Evolutionary conservation across 179 eudicot species (phyloP), one percentile per base, ranked within the genome.

Genomic region (Vitellaria paradoxa): DNA sequence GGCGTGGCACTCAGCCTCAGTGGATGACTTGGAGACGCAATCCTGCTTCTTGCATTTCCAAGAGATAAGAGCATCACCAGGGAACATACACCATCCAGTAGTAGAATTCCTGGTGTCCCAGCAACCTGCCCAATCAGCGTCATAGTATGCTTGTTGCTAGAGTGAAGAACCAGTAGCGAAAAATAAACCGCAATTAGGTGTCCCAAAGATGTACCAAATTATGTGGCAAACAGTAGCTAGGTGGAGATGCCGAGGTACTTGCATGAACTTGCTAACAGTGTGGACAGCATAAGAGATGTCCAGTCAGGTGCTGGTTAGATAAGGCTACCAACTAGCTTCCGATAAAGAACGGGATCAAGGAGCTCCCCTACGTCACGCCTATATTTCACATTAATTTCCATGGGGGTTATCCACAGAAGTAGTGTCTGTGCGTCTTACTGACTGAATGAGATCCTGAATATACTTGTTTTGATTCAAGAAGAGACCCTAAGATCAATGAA

Each of bases 381-480:
- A 17, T 55, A 14, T 56, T 56, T 56, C n/a, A 56, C n/a, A 17
- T 56, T 56, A 56, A 56, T 17, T 17, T 56, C 60, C 15, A 73
- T 30, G 9, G 65, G 52, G 6, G 65, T 52, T 52, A 2, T 56
- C 76, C 37, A 73, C 52, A 11, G 24, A 40, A 15, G 47, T 26
- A 40, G 30, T 17, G 60, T 72, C 46, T 23, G 3, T 2, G 8
- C 59, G 20, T 0, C 50, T 10, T 6, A 23, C 65, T 4, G 40
- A 37, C 5, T 3, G 11, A 15, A 72, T 4, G 0, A 72, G 11
- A 56, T 73, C 76, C 20, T 56, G 13, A 57, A 59, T 40, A 40
- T 73, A 59, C 66, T 56, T 56, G 14, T 30, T 53, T 12, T 73
- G 65, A 73, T 59, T 37, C 11, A 68, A n/a, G 23, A 66, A 65